Base-by-base conservation (phyloP, 1,284 basidiomycete species). In the Mycena citricolor region DNA sequence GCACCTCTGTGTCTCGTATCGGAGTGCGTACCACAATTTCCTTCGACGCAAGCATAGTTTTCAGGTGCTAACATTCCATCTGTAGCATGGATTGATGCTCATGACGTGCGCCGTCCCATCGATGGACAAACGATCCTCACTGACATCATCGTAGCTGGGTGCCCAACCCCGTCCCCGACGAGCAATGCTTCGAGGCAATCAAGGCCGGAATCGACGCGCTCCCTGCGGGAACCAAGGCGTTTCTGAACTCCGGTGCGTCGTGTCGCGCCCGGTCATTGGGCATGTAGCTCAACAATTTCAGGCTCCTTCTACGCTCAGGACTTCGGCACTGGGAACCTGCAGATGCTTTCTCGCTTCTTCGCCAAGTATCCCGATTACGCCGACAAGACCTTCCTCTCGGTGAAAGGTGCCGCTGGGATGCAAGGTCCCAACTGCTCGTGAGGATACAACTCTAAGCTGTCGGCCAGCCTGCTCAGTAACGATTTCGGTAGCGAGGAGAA, bases 151-250 rank as follows among this genome's bases (percentile, higher is more conserved):
- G 17, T 37, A 70, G 68, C 8, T 68, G 63, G 69, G 60, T 51
- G 24, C 64, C 71, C n/a, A 56, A 52, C 22, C 69, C 67, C 12
- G 61, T 69, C 3, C 59, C 76, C 0, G 79, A 86, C 33, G 74
- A 79, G 40, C 65, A 74, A 14, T 73, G 73, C 8, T 84, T 86
- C 48, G 74, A 71, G 28, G 67, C 78, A 5, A 81, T 87, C 68
- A 82, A 78, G 57, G 76, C 81, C 3, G 76, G 76, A 10, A 66
- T 86, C 31, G 73, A 79, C 20, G 71, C 76, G 0, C 63, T 74
- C 16, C 73, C 73, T 7, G 46, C 63, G 0, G 70, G 68, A 19
- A 58, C 69, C 30, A 82, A 75, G 56, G 68, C 71, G 65, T 47
- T 76, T 32, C 44, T 77, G 39, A 75, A 76, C 42, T n/a, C n/a